A percentile compares a stretch with the other conserved stretches of the same genome.
Conservation (phyloP, 2,329 filamentous ascomycete genomes). For the Colletotrichum karsti region DNA sequence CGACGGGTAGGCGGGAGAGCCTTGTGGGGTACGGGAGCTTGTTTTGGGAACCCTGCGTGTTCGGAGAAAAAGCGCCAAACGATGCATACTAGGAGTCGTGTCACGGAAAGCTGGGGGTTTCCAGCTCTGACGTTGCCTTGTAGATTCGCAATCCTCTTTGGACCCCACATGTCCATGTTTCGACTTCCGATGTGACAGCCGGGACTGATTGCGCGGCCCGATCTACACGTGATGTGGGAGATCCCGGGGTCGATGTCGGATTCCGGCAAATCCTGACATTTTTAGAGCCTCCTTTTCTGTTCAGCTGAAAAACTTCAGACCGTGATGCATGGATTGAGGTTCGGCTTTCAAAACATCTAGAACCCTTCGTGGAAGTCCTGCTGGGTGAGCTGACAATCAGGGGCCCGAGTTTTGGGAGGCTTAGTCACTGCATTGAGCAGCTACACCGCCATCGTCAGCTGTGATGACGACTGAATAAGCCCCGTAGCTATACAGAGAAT, state of each 20-base stretch:
- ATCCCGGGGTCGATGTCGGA: neutral
- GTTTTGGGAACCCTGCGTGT: neutral
- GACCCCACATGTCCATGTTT: slow-evolving; percentile 6
- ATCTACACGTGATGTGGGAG: slow-evolving; percentile 19
- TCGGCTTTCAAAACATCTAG: slow-evolving; percentile 7
- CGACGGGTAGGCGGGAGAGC: slow-evolving; percentile 6
- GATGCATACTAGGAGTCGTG: neutral
- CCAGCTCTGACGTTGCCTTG: slow-evolving; percentile 10
- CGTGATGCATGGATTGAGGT: neutral
- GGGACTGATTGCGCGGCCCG: slow-evolving; percentile 8
- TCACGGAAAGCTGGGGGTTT: slow-evolving; percentile 16
- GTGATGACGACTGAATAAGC: neutral
- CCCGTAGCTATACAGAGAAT: neutral
- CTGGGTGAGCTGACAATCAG: neutral
- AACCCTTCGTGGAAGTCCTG: neutral
- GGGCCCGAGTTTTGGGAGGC: neutral
- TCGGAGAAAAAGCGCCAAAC: neutral
- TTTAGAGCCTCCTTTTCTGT: neutral
- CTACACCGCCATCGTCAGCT: neutral
- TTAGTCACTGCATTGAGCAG: neutral
- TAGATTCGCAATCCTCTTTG: slow-evolving; percentile 7
- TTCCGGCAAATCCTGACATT: neutral
- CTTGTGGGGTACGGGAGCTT: slow-evolving; percentile 5
- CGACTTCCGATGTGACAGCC: neutral
- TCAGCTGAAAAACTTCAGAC: slow-evolving; percentile 4